Conservation (phyloP, 371 early-diverging fungal genomes). For the Zopfochytrium polystomum region DNA sequence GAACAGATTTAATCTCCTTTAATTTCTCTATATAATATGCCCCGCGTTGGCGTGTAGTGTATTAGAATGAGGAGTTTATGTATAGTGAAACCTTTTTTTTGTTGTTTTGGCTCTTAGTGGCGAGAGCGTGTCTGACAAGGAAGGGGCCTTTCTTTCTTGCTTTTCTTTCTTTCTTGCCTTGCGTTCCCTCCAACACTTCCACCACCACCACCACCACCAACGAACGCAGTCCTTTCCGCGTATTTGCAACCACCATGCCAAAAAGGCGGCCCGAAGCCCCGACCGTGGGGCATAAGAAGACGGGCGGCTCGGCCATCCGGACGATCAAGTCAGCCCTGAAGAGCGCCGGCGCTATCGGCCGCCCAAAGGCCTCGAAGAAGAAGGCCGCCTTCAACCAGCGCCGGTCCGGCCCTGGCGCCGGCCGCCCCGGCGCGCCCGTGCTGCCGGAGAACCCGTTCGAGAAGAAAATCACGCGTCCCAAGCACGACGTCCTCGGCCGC, state of each 20-base stretch:
- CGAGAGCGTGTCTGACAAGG: too few species aligned
- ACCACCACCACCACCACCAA: background rate
- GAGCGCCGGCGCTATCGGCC: background rate
- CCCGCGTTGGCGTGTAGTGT: background rate
- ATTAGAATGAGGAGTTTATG: background rate
- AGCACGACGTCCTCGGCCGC: conserved; percentile 85
- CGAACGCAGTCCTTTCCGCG: too few species aligned
- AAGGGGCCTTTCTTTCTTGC: background rate
- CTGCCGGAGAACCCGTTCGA: conserved; percentile 81
- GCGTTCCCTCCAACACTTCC: background rate
- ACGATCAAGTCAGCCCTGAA: background rate
- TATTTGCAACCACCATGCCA: too few species aligned
- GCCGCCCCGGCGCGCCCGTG: background rate
- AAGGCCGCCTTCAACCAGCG: background rate
- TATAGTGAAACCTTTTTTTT: background rate
- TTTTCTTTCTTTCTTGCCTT: background rate
- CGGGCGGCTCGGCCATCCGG: background rate
- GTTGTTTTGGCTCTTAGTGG: background rate
- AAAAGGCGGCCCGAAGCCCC: background rate
- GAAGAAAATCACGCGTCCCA: conserved; percentile 65
- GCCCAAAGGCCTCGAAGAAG: background rate
- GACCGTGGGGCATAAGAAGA: background rate
- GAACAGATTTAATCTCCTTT: too few species aligned
- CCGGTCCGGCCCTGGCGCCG: background rate
- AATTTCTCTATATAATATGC: background rate